A percentile compares a stretch with the other conserved stretches of the same genome.
These are phyloP conservation scores for Byssochlamys sp. DNA, from an alignment of 2,329 filamentous ascomycete genomes.

Conservation along the genomic window DNA sequence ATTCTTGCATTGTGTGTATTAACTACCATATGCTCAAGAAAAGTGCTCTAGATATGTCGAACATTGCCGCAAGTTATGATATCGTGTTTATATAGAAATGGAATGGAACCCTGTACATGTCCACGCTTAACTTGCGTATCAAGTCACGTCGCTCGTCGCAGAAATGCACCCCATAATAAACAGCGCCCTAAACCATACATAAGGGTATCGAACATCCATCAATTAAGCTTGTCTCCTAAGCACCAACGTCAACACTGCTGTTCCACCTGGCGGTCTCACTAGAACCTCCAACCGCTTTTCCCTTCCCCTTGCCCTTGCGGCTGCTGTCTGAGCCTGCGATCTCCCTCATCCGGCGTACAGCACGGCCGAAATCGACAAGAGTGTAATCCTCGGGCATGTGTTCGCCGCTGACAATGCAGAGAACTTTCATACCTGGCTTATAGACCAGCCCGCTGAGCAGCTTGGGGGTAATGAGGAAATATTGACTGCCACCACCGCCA, in stretches of 20 bases:
- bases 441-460: slow-evolving; percentile 77
- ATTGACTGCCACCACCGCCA: slow-evolving; percentile 51
- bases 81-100: background rate
- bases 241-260: background rate
- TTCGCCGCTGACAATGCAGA: slow-evolving; percentile 88
- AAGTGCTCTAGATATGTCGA: too few relatives aligned
- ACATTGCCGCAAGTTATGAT: too few relatives aligned
- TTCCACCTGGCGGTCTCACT: background rate
- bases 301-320: slow-evolving; percentile 9
- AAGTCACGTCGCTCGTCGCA: background rate
- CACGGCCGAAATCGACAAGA: slow-evolving; percentile 28
- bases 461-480: slow-evolving; percentile 97
- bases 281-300: background rate
- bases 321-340: slow-evolving; percentile 12
- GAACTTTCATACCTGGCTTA: slow-evolving; percentile 79
- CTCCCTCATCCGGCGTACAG: slow-evolving; percentile 25
- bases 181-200: background rate
- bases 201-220: background rate
- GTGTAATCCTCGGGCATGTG: slow-evolving; percentile 35
- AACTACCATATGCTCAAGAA: too few relatives aligned
- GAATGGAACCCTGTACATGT: background rate
- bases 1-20: too few relatives aligned
- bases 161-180: background rate
- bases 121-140: background rate
- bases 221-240: background rate